Evolutionary conservation across 345 rosid genomes (phyloP).

Genomic region (Ailanthus altissimus): DNA sequence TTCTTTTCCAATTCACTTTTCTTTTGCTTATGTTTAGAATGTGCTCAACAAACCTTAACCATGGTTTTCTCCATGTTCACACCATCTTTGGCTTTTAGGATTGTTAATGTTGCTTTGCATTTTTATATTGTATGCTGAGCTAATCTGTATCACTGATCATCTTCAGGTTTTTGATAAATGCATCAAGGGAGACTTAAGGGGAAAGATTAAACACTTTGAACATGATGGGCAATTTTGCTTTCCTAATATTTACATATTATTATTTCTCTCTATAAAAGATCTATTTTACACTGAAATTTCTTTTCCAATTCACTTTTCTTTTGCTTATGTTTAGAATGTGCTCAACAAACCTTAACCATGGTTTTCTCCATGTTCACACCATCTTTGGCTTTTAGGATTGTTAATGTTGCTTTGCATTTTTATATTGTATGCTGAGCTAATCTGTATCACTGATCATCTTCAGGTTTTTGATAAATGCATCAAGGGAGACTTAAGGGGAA

Average conservation of each 20-base stretch:
- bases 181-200: slow-evolving; percentile 73
- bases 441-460: slow-evolving; percentile 16
- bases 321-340: background rate
- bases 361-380: background rate
- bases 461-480: slow-evolving; percentile 97
- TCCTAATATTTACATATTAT: background rate
- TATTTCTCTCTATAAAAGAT: background rate
- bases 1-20: background rate
- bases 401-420: slow-evolving; percentile 9
- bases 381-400: slow-evolving; percentile 11
- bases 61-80: background rate
- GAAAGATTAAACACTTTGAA: slow-evolving; percentile 58
- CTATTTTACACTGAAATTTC: background rate
- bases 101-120: slow-evolving; percentile 11
- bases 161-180: slow-evolving; percentile 93
- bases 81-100: slow-evolving; percentile 1
- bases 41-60: background rate
- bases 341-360: background rate
- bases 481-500: slow-evolving; percentile 73
- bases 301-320: background rate
- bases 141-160: slow-evolving; percentile 16
- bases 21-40: background rate
- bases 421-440: slow-evolving; percentile 7
- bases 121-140: background rate
- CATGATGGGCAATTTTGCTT: background rate